Percentiles rank a stretch among this genome's conserved stretches.
These are phyloP conservation scores for Cyphellophora europaea DNA, from an alignment of 2,329 filamentous ascomycete genomes.

Conservation along the genomic window DNA sequence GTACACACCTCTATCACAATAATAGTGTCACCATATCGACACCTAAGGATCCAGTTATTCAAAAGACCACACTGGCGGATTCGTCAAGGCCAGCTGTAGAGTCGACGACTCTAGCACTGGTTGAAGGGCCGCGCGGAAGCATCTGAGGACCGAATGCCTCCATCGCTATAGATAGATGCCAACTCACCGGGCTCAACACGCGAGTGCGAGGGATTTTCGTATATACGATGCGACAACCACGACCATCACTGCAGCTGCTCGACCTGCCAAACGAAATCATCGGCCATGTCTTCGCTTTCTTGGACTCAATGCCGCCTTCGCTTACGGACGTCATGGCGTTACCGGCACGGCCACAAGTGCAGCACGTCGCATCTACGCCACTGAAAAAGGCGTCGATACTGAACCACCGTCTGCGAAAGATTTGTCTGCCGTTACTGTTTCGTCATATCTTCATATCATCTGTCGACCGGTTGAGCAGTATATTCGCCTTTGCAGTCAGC, in stretches of 20 bases:
- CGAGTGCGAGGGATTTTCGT: too few relatives aligned
- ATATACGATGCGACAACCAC: too few relatives aligned
- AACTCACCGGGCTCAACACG: too few relatives aligned
- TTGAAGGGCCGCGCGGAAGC: too few relatives aligned
- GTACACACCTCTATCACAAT: neutral
- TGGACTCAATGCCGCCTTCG: conserved; percentile 44
- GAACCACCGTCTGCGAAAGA: neutral
- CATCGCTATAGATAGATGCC: too few relatives aligned
- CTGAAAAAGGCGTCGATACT: conserved; percentile 1
- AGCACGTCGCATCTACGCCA: conserved; percentile 29
- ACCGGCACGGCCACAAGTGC: conserved; percentile 29
- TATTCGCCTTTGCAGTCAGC: conserved; percentile 28
- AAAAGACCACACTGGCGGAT: too few relatives aligned
- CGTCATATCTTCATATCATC: conserved; percentile 39
- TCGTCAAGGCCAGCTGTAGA: too few relatives aligned
- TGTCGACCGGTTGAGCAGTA: conserved; percentile 24
- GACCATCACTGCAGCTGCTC: too few relatives aligned
- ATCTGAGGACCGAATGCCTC: too few relatives aligned
- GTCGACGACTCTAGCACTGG: too few relatives aligned
- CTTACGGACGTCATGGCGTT: conserved; percentile 39
- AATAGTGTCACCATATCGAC: too few relatives aligned
- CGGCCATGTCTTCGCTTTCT: conserved; percentile 45
- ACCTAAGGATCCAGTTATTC: too few relatives aligned
- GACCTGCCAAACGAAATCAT: conserved; percentile 54
- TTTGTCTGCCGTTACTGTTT: conserved; percentile 42